Conservation (phyloP, 1,284 basidiomycete species). For the Violaceomyces palustris region DNA sequence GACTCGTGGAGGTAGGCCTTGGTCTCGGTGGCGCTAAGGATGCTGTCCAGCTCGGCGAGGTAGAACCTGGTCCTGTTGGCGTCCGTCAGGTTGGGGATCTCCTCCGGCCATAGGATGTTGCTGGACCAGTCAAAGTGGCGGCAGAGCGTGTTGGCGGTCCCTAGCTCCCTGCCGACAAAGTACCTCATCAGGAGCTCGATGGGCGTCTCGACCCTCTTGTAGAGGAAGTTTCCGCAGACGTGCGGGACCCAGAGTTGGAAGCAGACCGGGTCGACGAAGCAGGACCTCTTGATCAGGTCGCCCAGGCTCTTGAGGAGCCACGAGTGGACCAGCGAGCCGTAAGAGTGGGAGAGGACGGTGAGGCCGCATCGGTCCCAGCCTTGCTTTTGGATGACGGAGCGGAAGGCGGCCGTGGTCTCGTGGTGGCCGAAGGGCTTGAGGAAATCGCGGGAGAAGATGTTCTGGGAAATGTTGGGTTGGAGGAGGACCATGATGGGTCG, state of each 20-base stretch:
- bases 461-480: constrained; percentile 45
- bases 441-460: constrained; percentile 34
- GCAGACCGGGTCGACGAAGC: constrained; percentile 49
- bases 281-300: constrained; percentile 17
- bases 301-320: constrained; percentile 45
- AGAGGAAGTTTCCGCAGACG: constrained; percentile 44
- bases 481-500: constrained; percentile 44
- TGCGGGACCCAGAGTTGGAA: constrained; percentile 46
- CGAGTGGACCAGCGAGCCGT: constrained; percentile 43
- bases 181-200: constrained; percentile 43
- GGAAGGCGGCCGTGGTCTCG: constrained; percentile 32
- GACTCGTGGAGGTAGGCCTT: constrained; percentile 29
- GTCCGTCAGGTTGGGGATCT: constrained; percentile 27
- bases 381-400: constrained; percentile 16
- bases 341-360: constrained; percentile 45
- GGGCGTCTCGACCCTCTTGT: constrained; percentile 32
- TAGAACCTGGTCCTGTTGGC: constrained; percentile 21
- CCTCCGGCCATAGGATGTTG: constrained; percentile 45
- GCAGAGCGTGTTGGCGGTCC: constrained; percentile 36
- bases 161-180: constrained; percentile 42
- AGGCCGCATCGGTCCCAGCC: constrained; percentile 21
- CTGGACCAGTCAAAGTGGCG: constrained; percentile 45
- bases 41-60: constrained; percentile 40
- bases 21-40: constrained; percentile 31
- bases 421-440: constrained; percentile 36